A percentile compares a stretch with the other conserved stretches of the same genome.
Conservation (phyloP, 2,329 filamentous ascomycete genomes). For the Cercospora sesami region DNA sequence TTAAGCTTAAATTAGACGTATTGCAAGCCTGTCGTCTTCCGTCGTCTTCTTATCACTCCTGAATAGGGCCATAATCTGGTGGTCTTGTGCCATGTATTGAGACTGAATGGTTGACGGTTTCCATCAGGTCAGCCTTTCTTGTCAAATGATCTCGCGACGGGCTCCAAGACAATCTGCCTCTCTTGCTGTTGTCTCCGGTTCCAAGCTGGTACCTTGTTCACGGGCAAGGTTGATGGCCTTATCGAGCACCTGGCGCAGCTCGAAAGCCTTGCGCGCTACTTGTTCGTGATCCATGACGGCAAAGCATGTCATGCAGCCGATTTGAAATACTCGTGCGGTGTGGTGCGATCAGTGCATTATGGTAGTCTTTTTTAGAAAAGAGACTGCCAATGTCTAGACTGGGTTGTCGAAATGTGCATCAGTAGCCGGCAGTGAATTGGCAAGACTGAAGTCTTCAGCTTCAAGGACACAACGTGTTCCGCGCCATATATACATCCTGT, state of each 20-base stretch:
- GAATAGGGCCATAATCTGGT: neutral
- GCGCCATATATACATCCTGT: neutral
- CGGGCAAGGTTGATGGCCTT: neutral
- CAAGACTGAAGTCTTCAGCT: neutral
- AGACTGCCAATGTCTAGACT: neutral
- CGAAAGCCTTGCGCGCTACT: neutral
- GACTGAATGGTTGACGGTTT: neutral
- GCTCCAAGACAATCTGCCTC: neutral
- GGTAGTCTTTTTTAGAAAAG: neutral
- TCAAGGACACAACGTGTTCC: neutral
- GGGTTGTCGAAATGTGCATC: neutral
- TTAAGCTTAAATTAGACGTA: neutral
- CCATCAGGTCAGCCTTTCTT: neutral
- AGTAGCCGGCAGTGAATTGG: neutral
- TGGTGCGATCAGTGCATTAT: neutral
- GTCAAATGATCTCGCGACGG: neutral
- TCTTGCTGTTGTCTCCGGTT: neutral
- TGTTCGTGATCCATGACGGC: neutral
- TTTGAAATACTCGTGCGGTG: neutral
- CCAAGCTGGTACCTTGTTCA: neutral
- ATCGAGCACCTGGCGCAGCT: neutral
- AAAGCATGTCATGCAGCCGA: neutral
- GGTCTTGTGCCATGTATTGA: neutral
- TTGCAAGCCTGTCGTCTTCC: neutral
- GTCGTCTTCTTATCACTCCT: neutral